Evolutionary conservation across 2,329 filamentous ascomycete genomes (phyloP).

Genomic region (Coleophoma eucalyptorum): DNA sequence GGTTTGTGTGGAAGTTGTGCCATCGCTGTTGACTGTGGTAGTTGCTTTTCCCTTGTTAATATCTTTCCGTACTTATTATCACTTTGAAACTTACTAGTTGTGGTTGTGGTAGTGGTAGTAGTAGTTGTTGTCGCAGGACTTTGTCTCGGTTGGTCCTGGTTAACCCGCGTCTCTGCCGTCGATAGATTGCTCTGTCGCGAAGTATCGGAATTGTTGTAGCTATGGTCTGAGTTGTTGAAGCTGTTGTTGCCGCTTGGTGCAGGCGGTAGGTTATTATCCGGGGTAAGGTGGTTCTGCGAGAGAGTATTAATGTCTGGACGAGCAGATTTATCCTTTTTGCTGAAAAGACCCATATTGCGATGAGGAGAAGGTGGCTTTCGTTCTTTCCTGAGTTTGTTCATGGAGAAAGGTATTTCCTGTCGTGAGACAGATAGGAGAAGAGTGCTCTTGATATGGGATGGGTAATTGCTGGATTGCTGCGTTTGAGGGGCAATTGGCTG

Average conservation of each 20-base stretch:
- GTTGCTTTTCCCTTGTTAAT: constrained; percentile 14
- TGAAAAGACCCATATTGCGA: neutral
- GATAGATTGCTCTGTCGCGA: constrained; percentile 17
- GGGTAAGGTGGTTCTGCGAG: neutral
- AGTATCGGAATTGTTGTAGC: constrained; percentile 16
- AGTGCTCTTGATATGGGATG: too few relatives aligned
- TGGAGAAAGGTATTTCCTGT: neutral
- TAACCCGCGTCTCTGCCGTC: constrained; percentile 5
- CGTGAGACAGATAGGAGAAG: too few relatives aligned
- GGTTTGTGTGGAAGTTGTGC: constrained; percentile 15
- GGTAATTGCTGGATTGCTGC: too few relatives aligned
- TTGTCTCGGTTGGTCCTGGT: constrained; percentile 7
- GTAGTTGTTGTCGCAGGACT: constrained; percentile 14
- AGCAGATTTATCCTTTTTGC: neutral
- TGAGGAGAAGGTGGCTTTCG: too few relatives aligned
- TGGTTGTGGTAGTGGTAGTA: constrained; percentile 21
- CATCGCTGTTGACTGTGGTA: constrained; percentile 17
- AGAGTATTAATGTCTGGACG: neutral
- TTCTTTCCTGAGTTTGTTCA: neutral
- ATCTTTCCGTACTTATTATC: neutral
- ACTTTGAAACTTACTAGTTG: constrained; percentile 13
- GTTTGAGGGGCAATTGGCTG: too few relatives aligned
- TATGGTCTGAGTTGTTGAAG: constrained; percentile 6
- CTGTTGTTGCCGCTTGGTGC: neutral
- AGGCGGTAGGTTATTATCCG: neutral